A percentile compares a stretch with the other conserved stretches of the same genome.
These are phyloP conservation scores for Royoungia palumana DNA, from an alignment of 768 basidiomycete genomes.

Conservation along the genomic window DNA sequence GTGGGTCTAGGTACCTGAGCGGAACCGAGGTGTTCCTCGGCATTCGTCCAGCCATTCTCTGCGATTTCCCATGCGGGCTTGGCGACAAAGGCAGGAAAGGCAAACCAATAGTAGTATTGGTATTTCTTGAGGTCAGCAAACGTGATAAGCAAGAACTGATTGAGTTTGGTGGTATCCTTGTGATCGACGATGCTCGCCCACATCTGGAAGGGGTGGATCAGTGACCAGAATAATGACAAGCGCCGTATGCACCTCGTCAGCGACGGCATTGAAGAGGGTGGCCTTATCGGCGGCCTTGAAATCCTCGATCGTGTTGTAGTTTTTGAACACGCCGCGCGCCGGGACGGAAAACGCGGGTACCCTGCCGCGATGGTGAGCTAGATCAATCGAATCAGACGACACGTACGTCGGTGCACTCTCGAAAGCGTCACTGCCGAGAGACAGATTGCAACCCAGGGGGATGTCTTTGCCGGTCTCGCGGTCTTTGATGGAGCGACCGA, in stretches of 20 bases:
- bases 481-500: slow-evolving; percentile 72
- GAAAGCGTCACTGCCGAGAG: slow-evolving; percentile 65
- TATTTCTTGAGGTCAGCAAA: slow-evolving; percentile 98
- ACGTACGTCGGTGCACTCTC: slow-evolving; percentile 45
- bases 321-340: slow-evolving; percentile 74
- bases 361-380: slow-evolving; percentile 29
- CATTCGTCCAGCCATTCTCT: slow-evolving; percentile 55
- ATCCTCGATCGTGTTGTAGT: slow-evolving; percentile 96
- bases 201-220: slow-evolving; percentile 44
- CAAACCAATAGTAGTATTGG: slow-evolving; percentile 97
- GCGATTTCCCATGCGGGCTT: slow-evolving; percentile 89
- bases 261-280: slow-evolving; percentile 71
- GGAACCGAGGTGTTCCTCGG: slow-evolving; percentile 41
- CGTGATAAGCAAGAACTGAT: slow-evolving; percentile 83
- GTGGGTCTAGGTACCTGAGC: slow-evolving; percentile 35
- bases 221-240: not conserved
- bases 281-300: slow-evolving; percentile 90
- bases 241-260: slow-evolving; percentile 52
- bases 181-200: slow-evolving; percentile 59
- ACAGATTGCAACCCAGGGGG: slow-evolving; percentile 64
- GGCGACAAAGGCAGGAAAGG: slow-evolving; percentile 87
- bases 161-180: slow-evolving; percentile 56
- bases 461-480: slow-evolving; percentile 73
- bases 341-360: slow-evolving; percentile 46
- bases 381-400: slow-evolving; percentile 7